A percentile compares a stretch with the other conserved stretches of the same genome.
Conservation (phyloP, 306 rosid genomes). For the Coriaria nepalensis region DNA sequence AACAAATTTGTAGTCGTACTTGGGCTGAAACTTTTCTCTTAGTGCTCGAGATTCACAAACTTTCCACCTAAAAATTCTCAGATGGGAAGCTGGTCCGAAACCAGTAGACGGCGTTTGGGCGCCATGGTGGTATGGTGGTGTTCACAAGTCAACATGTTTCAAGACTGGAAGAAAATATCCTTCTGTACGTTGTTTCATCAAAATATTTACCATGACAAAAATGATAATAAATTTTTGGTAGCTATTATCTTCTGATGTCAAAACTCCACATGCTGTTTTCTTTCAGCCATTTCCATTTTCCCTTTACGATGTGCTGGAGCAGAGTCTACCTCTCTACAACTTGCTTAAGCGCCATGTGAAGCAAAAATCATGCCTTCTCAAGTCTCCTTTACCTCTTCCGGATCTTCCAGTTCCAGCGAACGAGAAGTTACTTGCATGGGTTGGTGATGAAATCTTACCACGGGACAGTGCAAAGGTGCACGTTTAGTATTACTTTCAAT, state of each 20-base stretch:
- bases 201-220: not conserved
- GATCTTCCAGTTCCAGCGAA: conserved; percentile 79
- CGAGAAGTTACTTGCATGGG: conserved; percentile 75
- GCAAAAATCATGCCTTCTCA: conserved; percentile 33
- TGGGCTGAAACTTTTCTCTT: conserved; percentile 3
- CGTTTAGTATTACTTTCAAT: not conserved
- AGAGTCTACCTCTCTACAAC: conserved; percentile 62
- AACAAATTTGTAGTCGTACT: not conserved
- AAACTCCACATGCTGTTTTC: not conserved
- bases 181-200: conserved; percentile 24
- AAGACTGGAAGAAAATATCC: conserved; percentile 43
- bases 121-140: conserved; percentile 66
- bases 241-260: conserved; percentile 3
- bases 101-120: conserved; percentile 73
- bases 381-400: conserved; percentile 48
- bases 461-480: conserved; percentile 78
- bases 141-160: conserved; percentile 54
- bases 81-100: conserved; percentile 81
- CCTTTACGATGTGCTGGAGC: conserved; percentile 53
- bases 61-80: conserved; percentile 23
- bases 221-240: not conserved
- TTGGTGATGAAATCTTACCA: conserved; percentile 64
- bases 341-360: conserved; percentile 47
- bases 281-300: conserved; percentile 57
- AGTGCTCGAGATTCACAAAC: conserved; percentile 12